Evolutionary conservation across 2,329 filamentous ascomycete genomes (phyloP).

Genomic region (Nemania abortiva): DNA sequence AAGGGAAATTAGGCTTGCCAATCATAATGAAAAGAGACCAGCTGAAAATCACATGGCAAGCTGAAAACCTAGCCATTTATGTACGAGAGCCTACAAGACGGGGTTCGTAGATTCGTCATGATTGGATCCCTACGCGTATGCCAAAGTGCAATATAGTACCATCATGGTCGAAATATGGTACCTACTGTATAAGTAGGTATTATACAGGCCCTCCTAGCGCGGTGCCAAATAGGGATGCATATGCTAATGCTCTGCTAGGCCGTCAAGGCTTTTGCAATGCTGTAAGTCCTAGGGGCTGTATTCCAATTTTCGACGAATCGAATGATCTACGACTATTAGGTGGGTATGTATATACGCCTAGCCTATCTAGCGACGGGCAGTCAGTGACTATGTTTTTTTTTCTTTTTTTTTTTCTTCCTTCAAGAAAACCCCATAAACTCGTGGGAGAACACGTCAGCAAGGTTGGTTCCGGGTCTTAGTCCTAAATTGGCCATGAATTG

Average conservation of each 20-base stretch:
- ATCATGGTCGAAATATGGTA: too few species aligned
- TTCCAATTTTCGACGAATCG: not conserved
- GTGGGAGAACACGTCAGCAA: constrained; percentile 58
- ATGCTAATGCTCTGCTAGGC: not conserved
- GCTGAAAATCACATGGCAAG: constrained; percentile 19
- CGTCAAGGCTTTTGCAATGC: not conserved
- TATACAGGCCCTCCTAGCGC: not conserved
- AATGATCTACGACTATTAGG: not conserved
- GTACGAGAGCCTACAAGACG: constrained; percentile 4
- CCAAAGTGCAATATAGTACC: too few species aligned
- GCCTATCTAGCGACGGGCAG: not conserved
- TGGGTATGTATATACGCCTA: not conserved
- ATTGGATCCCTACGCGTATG: constrained; percentile 11
- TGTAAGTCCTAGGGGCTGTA: not conserved
- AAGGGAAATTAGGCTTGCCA: constrained; percentile 17
- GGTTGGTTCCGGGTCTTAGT: constrained; percentile 71
- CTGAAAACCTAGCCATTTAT: constrained; percentile 22
- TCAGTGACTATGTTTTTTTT: too few species aligned
- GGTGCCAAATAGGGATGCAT: too few species aligned
- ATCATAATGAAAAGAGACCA: constrained; percentile 22
- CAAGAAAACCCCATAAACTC: constrained; percentile 44
- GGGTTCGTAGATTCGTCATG: not conserved
- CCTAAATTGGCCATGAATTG: constrained; percentile 77
- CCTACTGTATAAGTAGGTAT: not conserved
- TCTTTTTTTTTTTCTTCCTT: too few species aligned